Conservation (phyloP, 2,329 filamentous ascomycete genomes). For the Penicillium hordei region DNA sequence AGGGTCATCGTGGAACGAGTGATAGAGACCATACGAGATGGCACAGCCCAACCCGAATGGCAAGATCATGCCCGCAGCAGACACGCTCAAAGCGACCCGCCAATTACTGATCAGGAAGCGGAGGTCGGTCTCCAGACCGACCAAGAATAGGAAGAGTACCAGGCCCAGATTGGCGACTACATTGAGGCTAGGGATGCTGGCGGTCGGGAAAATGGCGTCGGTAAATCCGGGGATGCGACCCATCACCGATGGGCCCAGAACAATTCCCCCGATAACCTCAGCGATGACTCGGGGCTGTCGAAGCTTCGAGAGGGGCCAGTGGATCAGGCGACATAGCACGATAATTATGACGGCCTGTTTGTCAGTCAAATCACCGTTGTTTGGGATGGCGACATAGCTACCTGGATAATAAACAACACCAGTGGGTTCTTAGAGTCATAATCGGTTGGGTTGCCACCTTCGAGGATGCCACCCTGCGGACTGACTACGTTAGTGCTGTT, state of each 20-base stretch:
- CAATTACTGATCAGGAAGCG: conserved; percentile 76
- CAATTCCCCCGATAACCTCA: conserved; percentile 79
- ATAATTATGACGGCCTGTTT: conserved; percentile 66
- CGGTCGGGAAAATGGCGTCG: conserved; percentile 70
- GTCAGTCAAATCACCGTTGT: background rate
- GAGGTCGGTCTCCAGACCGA: conserved; percentile 83
- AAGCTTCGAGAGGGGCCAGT: conserved; percentile 73
- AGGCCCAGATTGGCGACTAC: conserved; percentile 81
- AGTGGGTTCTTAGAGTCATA: conserved; percentile 73
- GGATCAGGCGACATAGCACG: conserved; percentile 69
- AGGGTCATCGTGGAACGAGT: conserved; percentile 64
- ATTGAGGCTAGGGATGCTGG: conserved; percentile 71
- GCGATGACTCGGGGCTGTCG: conserved; percentile 80
- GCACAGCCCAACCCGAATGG: conserved; percentile 80
- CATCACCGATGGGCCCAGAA: conserved; percentile 85
- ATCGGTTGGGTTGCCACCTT: conserved; percentile 66
- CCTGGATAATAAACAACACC: conserved; percentile 73
- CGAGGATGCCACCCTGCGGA: conserved; percentile 68
- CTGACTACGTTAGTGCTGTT: conserved; percentile 26
- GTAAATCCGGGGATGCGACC: conserved; percentile 80
- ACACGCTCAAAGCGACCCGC: conserved; percentile 74
- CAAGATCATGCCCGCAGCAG: conserved; percentile 73
- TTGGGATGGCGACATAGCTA: conserved; percentile 31
- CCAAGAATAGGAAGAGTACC: conserved; percentile 81
- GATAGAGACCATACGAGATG: conserved; percentile 77